phyloP scores from a whole-genome alignment of 1,139 yeast species.

The Yamadazyma buinensis region DNA sequence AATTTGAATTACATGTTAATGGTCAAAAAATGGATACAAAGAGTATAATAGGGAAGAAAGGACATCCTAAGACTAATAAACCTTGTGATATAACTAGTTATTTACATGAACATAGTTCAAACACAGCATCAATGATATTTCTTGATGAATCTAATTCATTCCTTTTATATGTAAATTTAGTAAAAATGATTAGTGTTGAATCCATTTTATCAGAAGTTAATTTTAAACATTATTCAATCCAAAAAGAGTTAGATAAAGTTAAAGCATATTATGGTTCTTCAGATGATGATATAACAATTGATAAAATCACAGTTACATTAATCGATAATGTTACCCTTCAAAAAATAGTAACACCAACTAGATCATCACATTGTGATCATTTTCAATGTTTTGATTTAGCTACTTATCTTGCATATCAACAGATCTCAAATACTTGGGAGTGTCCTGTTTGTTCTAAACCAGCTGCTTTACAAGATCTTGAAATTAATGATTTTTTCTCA shows the following conservation, averaged over 20 bases:
- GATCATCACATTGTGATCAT: constrained; percentile 59
- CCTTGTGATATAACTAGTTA: constrained; percentile 60
- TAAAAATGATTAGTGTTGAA: constrained; percentile 40
- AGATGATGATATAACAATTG: constrained; percentile 53
- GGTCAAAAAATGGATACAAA: constrained; percentile 38
- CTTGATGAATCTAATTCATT: constrained; percentile 43
- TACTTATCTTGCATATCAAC: constrained; percentile 56
- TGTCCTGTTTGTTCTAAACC: constrained; percentile 61
- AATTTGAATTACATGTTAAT: constrained; percentile 54
- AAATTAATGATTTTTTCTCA: constrained; percentile 57
- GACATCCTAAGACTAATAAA: constrained; percentile 57
- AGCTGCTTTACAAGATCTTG: constrained; percentile 47
- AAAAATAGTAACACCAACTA: constrained; percentile 58
- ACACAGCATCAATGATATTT: constrained; percentile 48
- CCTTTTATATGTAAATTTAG: constrained; percentile 49
- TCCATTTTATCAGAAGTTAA: constrained; percentile 21
- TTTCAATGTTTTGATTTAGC: constrained; percentile 70
- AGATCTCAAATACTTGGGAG: constrained; percentile 60
- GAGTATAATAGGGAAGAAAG: constrained; percentile 53
- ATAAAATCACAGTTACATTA: constrained; percentile 53
- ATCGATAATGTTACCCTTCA: constrained; percentile 63
- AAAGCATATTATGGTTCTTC: constrained; percentile 38
- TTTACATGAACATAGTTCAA: constrained; percentile 19
- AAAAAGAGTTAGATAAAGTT: constrained; percentile 22
- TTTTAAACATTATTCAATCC: constrained; percentile 5